These are phyloP conservation scores for Trapa incisa DNA, from an alignment of 345 rosid species.

Conservation along the genomic window DNA sequence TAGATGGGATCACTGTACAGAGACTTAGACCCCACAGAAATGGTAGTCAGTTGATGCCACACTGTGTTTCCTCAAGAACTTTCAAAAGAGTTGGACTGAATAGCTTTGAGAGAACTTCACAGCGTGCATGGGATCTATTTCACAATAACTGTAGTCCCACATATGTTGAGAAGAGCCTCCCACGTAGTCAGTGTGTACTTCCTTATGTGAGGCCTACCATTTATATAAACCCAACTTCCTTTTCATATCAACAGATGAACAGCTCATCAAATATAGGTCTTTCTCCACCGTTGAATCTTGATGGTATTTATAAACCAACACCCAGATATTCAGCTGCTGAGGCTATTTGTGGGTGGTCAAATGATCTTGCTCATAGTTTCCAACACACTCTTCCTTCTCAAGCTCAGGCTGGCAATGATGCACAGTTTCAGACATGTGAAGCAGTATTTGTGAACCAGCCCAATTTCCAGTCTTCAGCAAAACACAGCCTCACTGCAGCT, in stretches of 20 bases:
- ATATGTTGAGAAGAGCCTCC: neutral
- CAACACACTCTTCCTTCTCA: neutral
- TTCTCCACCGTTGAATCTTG: neutral
- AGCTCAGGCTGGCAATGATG: neutral
- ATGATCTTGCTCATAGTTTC: neutral
- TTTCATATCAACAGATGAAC: neutral
- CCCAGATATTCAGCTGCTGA: neutral
- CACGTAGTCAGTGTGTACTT: neutral
- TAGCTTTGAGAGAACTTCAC: conserved; percentile 5
- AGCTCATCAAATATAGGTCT: neutral
- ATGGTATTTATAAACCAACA: neutral
- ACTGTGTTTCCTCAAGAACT: conserved; percentile 15
- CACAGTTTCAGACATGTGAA: conserved; percentile 5
- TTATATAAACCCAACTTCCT: neutral
- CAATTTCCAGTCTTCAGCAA: conserved; percentile 5
- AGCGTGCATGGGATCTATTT: neutral
- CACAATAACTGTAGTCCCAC: neutral
- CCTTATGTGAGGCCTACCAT: neutral
- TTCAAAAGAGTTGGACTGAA: conserved; percentile 16
- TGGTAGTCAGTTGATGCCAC: conserved; percentile 14
- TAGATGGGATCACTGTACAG: conserved; percentile 17
- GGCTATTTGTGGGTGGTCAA: neutral
- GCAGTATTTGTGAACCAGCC: neutral
- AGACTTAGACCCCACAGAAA: neutral
- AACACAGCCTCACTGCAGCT: conserved; percentile 9